A percentile compares a stretch with the other conserved stretches of the same genome.
These are phyloP conservation scores for Auricularia heimuer DNA, from an alignment of 768 basidiomycete genomes.

Conservation along the genomic window DNA sequence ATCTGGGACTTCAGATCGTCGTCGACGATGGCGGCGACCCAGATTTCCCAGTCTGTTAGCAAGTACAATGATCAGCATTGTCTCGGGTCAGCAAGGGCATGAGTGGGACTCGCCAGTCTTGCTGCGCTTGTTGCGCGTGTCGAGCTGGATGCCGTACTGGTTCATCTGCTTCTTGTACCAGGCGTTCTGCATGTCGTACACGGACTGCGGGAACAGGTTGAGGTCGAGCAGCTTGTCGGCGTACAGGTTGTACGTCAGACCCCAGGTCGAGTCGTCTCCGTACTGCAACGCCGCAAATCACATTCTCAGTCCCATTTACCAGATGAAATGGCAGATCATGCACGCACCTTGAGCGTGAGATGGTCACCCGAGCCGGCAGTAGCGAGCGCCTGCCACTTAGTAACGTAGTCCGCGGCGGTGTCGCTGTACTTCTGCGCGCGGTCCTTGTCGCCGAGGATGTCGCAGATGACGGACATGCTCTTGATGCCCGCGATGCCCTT, in stretches of 20 bases:
- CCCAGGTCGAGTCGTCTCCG: slow-evolving; percentile 35
- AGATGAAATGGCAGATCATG: background rate
- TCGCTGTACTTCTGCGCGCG: slow-evolving; percentile 33
- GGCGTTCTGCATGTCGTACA: slow-evolving; percentile 40
- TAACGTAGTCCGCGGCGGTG: slow-evolving; percentile 42
- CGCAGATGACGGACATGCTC: slow-evolving; percentile 30
- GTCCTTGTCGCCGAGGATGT: slow-evolving; percentile 29
- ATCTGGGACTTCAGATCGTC: slow-evolving; percentile 36
- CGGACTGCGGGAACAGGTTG: slow-evolving; percentile 38
- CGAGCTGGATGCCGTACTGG: slow-evolving; percentile 5
- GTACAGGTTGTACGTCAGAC: slow-evolving; percentile 52
- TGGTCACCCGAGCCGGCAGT: slow-evolving; percentile 41
- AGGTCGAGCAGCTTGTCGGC: slow-evolving; percentile 48
- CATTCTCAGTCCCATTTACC: too few species aligned
- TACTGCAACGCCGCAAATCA: slow-evolving; percentile 28
- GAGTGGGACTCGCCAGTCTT: background rate
- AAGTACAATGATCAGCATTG: background rate
- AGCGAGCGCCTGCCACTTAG: slow-evolving; percentile 43
- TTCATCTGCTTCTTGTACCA: slow-evolving; percentile 33
- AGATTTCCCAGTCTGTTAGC: slow-evolving; percentile 44
- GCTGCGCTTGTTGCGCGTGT: background rate
- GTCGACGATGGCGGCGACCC: slow-evolving; percentile 43
- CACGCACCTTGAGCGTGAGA: slow-evolving; percentile 35
- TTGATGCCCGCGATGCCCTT: slow-evolving; percentile 39
- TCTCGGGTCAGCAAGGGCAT: background rate